These are phyloP conservation scores for Dissophora globulifera DNA, from an alignment of 192 early-diverging fungal genomes.

Conservation along the genomic window DNA sequence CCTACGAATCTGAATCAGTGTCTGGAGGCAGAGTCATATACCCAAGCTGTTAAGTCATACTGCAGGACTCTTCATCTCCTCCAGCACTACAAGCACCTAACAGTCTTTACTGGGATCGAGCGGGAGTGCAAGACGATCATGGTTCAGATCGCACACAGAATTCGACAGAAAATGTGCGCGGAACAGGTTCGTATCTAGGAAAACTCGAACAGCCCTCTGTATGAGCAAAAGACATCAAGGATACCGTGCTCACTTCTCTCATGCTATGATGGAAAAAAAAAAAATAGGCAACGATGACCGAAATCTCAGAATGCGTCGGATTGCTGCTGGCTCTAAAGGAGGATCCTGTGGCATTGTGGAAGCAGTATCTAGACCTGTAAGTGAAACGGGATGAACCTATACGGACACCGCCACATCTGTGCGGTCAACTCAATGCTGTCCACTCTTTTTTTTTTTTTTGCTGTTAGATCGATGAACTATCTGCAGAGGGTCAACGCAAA, in stretches of 20 bases:
- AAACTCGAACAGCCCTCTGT: too few species aligned
- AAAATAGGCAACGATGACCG: conserved; percentile 50
- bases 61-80: conserved; percentile 75
- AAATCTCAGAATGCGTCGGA: conserved; percentile 63
- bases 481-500: conserved; percentile 25
- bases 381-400: too few species aligned
- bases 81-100: conserved; percentile 79
- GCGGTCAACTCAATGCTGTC: too few species aligned
- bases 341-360: conserved; percentile 50
- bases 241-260: too few species aligned
- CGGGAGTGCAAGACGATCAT: conserved; percentile 85
- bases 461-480: conserved; percentile 26
- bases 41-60: conserved; percentile 83
- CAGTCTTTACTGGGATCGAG: conserved; percentile 82
- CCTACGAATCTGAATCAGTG: conserved; percentile 77
- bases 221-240: too few species aligned
- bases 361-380: conserved; percentile 61
- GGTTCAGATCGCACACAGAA: conserved; percentile 69
- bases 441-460: background rate
- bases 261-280: too few species aligned
- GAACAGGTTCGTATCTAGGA: conserved; percentile 25
- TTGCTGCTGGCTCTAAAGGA: conserved; percentile 60
- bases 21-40: conserved; percentile 67
- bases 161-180: conserved; percentile 64
- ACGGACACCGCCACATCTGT: too few species aligned